phyloP scores from a whole-genome alignment of 768 basidiomycete species.

The Phlebiopsis gigantea region DNA sequence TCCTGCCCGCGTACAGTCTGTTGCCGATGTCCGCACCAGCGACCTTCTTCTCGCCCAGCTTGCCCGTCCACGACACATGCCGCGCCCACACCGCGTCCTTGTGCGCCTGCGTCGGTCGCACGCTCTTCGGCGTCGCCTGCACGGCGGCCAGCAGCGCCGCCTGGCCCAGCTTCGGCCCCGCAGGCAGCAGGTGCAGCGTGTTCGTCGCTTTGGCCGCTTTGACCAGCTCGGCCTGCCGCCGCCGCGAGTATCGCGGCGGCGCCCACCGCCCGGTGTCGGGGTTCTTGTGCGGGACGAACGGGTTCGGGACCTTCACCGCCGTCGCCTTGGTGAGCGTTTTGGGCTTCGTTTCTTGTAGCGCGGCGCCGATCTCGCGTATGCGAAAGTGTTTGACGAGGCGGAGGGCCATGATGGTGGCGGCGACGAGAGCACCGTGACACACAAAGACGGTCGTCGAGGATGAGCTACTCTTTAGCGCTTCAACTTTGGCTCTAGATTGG shows the following conservation, averaged over 20 bases:
- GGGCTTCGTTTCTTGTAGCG: slow-evolving; percentile 19
- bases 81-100: slow-evolving; percentile 12
- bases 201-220: slow-evolving; percentile 59
- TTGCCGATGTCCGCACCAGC: slow-evolving; percentile 51
- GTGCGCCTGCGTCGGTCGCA: not conserved
- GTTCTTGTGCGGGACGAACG: slow-evolving; percentile 64
- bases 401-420: slow-evolving; percentile 15
- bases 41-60: slow-evolving; percentile 25
- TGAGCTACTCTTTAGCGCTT: no score
- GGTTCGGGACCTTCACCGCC: slow-evolving; percentile 38
- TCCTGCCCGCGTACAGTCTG: slow-evolving; percentile 69
- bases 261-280: slow-evolving; percentile 59
- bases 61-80: slow-evolving; percentile 24
- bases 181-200: slow-evolving; percentile 57
- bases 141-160: slow-evolving; percentile 8
- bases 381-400: slow-evolving; percentile 41
- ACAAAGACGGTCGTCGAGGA: no score
- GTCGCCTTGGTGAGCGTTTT: not conserved
- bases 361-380: slow-evolving; percentile 37
- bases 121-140: not conserved
- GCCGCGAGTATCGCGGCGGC: slow-evolving; percentile 64
- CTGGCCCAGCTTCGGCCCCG: slow-evolving; percentile 51
- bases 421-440: no score
- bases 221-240: slow-evolving; percentile 73
- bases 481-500: no score